phyloP scores from a whole-genome alignment of 495 filamentous ascomycete genomes.

The Thozetella sp. region DNA sequence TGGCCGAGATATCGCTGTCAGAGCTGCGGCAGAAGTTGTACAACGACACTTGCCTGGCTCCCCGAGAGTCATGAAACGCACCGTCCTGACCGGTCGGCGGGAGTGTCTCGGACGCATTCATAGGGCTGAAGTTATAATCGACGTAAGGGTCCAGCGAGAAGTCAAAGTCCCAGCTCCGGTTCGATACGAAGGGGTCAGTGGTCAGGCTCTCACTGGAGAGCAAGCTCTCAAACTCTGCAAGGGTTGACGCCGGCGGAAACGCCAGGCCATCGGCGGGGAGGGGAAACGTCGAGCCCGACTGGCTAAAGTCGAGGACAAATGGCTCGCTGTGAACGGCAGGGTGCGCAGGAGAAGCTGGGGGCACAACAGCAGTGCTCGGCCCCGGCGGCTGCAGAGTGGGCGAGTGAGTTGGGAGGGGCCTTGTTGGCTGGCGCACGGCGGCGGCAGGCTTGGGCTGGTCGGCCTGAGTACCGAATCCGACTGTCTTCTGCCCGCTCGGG shows the following conservation, averaged over 20 bases:
- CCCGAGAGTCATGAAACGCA: constrained; percentile 3
- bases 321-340: constrained; percentile 8
- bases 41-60: constrained; percentile 4
- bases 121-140: constrained; percentile 6
- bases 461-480: constrained; percentile 14
- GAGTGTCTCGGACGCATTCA: not conserved
- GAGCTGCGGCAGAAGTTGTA: constrained; percentile 9
- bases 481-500: constrained; percentile 21
- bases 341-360: not conserved
- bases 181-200: constrained; percentile 10
- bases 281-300: not conserved
- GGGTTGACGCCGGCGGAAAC: constrained; percentile 2
- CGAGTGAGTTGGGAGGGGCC: not conserved
- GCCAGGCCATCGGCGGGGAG: not conserved
- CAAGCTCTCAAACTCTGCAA: constrained; percentile 4
- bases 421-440: constrained; percentile 3
- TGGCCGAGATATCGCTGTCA: constrained; percentile 15
- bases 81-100: no score
- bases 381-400: no score
- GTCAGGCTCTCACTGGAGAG: not conserved
- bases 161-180: constrained; percentile 15
- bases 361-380: not conserved
- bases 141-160: constrained; percentile 15
- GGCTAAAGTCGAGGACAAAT: constrained; percentile 7
- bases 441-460: constrained; percentile 3